Evolutionary conservation across 768 basidiomycete genomes (phyloP), one percentile per base, ranked within the genome.

Genomic region (Pleurotus djamor): DNA sequence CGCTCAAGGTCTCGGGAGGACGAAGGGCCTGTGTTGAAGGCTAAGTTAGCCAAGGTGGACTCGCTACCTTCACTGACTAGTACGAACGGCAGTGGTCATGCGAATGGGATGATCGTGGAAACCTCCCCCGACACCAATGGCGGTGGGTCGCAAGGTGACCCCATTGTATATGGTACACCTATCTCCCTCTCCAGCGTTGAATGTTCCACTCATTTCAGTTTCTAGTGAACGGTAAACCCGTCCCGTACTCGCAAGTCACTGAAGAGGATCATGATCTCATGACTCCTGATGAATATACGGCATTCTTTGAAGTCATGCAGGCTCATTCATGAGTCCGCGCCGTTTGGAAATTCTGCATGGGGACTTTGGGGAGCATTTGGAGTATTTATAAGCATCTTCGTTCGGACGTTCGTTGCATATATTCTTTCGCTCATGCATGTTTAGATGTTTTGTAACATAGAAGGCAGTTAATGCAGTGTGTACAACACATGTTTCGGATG

Each of bases 181-280:
- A 38, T 38, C 37, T 28, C 59, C 36, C 41, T 45, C 60, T 43
- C 43, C 0, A 61, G 10, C 52, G 5, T 61, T 9, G 21, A 28
- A 3, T 28, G 34, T 62, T 59, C 21, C 60, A 34, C 5, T 45
- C 7, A 21, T 45, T 59, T 17, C 58, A 54, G 47, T 41, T 58
- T 44, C 44, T 62, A 92, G 94, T 98, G 28, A 87, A 88, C 60
- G 94, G 94, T 12, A 74, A 79, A 43, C 79, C 85, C 16, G 86
- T 91, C 65, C 80, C 84, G 5, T 89, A 91, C 65, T 91, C 87
- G 3, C 79, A 88, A 62, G 85, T 98, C 45, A 96, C 92, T 2
- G 95, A 97, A 65, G 96, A 94, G 64, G 89, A 96, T 68, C 89
- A 94, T 66, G 95, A 94, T 49, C 68, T 87, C 65, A 97, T 97